Percentiles rank a stretch among this genome's conserved stretches.
These are phyloP conservation scores for Suhomyces kilbournensis DNA, from an alignment of 805 yeast species.

Conservation along the genomic window DNA sequence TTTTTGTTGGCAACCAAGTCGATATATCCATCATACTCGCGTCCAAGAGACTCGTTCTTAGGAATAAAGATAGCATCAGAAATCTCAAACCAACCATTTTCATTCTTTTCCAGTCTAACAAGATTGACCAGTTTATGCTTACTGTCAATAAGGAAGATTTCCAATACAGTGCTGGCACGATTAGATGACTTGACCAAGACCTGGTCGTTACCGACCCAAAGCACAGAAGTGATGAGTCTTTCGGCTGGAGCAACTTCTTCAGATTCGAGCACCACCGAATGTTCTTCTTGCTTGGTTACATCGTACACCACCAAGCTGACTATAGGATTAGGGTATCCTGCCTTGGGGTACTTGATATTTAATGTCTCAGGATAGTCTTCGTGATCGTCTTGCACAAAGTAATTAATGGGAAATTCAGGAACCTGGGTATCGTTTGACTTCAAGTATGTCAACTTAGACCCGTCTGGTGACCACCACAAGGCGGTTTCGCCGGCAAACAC, in stretches of 20 bases:
- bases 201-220: slow-evolving; percentile 49
- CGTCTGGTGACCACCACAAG: slow-evolving; percentile 74
- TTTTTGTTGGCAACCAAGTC: slow-evolving; percentile 60
- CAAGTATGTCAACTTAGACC: slow-evolving; percentile 52
- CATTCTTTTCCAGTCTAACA: slow-evolving; percentile 44
- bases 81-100: slow-evolving; percentile 61
- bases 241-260: slow-evolving; percentile 32
- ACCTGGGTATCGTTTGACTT: slow-evolving; percentile 61
- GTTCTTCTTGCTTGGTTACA: slow-evolving; percentile 19
- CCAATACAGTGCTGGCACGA: slow-evolving; percentile 55
- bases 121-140: slow-evolving; percentile 26
- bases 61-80: slow-evolving; percentile 36
- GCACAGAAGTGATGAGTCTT: slow-evolving; percentile 56
- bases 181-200: slow-evolving; percentile 61
- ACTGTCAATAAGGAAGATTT: slow-evolving; percentile 45
- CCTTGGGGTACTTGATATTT: slow-evolving; percentile 65
- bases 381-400: slow-evolving; percentile 39
- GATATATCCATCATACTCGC: slow-evolving; percentile 61
- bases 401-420: slow-evolving; percentile 48
- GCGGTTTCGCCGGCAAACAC: slow-evolving; percentile 57
- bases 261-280: slow-evolving; percentile 16
- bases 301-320: slow-evolving; percentile 46
- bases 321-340: slow-evolving; percentile 62
- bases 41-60: slow-evolving; percentile 29
- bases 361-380: slow-evolving; percentile 48